Base-by-base conservation (phyloP, 495 filamentous ascomycete species). In the Evansstolkia leycettana region DNA sequence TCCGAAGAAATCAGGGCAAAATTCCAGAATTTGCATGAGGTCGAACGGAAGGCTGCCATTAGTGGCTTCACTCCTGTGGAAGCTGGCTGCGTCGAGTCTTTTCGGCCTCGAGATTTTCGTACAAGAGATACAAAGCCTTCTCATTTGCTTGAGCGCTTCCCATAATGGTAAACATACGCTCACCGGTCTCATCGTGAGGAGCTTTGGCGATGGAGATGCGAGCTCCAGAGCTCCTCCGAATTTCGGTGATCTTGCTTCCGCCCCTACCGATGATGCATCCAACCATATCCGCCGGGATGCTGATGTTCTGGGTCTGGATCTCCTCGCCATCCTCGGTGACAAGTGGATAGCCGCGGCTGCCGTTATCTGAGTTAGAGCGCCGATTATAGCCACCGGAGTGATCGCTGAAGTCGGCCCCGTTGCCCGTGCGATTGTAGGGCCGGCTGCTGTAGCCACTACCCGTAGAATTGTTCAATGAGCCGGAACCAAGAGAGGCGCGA, bases 91-190 rank as follows among this genome's bases (percentile, higher is more conserved):
- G 83, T 40, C 89, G 84, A 73, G 85, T 84, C 71, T 98, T 98
- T 70, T 98, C 90, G 12, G 86, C 90, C 62, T 98, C 90, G 20
- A 98, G 76, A 60, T 98, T 96, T 71, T 98, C 90, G 63, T 98
- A 98, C 33, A 98, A 73, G 24, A 96, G 75, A 57, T 89, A 96
- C 7, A 98, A 70, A 11, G 90, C 90, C 45, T 86, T 87, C 65
- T 98, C 90, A 50, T 96, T 96, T 41, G 82, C 82, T 58, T 73
- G 73, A 16, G 80, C 76, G 38, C 83, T 92, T 40, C 90, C 90
- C 73, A 92, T 94, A 54, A 98, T 95, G 42, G 90, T 96, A 67
- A 96, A 98, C 90, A 98, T 96, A 50, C 90, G 78, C 72, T 98
- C 90, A 35, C 90, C 90, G 31, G 85, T 88, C 37, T 96, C 92